A percentile compares a stretch with the other conserved stretches of the same genome.
These are phyloP conservation scores for Ogataea populi-albae DNA, from an alignment of 805 yeast genomes.

Conservation along the genomic window DNA sequence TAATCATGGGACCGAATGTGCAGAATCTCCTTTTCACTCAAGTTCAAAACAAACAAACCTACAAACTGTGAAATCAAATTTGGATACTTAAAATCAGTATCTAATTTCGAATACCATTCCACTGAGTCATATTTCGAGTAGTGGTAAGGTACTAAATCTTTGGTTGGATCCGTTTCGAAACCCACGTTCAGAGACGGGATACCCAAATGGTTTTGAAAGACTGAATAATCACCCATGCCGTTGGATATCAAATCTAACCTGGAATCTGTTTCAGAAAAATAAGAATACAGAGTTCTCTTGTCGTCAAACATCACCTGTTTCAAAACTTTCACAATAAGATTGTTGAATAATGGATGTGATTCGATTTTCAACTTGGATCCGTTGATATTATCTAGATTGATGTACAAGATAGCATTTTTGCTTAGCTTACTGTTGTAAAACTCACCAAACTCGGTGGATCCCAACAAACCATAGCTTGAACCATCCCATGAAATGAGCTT, in stretches of 20 bases:
- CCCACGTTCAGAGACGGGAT: conserved; percentile 59
- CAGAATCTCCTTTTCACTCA: conserved; percentile 58
- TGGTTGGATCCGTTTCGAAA: conserved; percentile 32
- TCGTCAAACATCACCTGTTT: conserved; percentile 42
- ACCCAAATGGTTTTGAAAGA: conserved; percentile 65
- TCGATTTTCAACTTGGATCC: conserved; percentile 49
- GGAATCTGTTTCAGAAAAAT: conserved; percentile 40
- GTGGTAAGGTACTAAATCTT: conserved; percentile 53
- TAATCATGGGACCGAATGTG: conserved; percentile 47
- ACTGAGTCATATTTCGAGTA: conserved; percentile 60
- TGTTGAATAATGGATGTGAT: conserved; percentile 56
- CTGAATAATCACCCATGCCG: conserved; percentile 50
- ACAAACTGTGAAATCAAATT: conserved; percentile 56
- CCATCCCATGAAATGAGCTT: conserved; percentile 43
- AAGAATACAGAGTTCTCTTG: conserved; percentile 44
- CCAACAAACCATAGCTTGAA: conserved; percentile 48
- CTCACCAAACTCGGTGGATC: conserved; percentile 58
- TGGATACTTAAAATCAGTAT: conserved; percentile 50
- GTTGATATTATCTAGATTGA: conserved; percentile 52
- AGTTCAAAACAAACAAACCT: conserved; percentile 51
- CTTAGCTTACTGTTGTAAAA: conserved; percentile 39
- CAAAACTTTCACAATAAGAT: conserved; percentile 44
- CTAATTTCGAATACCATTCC: conserved; percentile 49
- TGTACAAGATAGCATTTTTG: conserved; percentile 45
- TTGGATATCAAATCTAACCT: conserved; percentile 44